Conservation (phyloP, 116 monocot genomes). For the Trichopus zeylanicus region DNA sequence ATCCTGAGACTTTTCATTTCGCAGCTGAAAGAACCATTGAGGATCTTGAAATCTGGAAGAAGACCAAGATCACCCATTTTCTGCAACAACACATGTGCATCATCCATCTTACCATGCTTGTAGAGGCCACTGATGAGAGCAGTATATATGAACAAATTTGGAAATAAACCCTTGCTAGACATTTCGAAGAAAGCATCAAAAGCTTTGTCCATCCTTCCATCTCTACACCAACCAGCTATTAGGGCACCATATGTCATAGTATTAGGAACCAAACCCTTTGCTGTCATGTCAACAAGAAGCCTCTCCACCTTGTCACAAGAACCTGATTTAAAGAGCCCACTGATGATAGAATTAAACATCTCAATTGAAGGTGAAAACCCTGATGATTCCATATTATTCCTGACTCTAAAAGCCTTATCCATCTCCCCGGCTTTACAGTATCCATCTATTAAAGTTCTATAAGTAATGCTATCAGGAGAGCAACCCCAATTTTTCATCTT, state of each 20-base stretch:
- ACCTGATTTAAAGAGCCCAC: conserved; percentile 48
- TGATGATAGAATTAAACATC: conserved; percentile 75
- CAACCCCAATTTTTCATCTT: conserved; percentile 73
- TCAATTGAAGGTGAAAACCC: conserved; percentile 64
- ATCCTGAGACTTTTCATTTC: conserved; percentile 1
- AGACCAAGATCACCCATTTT: conserved; percentile 44
- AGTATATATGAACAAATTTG: conserved; percentile 67
- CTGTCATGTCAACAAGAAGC: conserved; percentile 43
- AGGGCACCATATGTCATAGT: conserved; percentile 74
- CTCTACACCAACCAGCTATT: conserved; percentile 80
- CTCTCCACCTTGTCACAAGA: conserved; percentile 27
- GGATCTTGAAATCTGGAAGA: conserved; percentile 15
- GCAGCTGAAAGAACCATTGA: conserved; percentile 4
- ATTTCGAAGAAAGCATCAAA: conserved; percentile 61
- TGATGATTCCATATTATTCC: conserved; percentile 48
- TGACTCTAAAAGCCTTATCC: conserved; percentile 44
- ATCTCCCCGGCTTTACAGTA: conserved; percentile 67
- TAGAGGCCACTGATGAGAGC: conserved; percentile 59
- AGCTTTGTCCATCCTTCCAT: conserved; percentile 54
- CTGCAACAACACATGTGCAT: conserved; percentile 68
- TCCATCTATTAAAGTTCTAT: conserved; percentile 73
- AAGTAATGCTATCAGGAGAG: conserved; percentile 55
- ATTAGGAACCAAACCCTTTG: conserved; percentile 42
- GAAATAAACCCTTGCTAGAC: conserved; percentile 33
- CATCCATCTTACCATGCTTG: conserved; percentile 54